These are phyloP conservation scores for Spizellomyces sp. DNA, from an alignment of 192 early-diverging fungal genomes.

Conservation along the genomic window DNA sequence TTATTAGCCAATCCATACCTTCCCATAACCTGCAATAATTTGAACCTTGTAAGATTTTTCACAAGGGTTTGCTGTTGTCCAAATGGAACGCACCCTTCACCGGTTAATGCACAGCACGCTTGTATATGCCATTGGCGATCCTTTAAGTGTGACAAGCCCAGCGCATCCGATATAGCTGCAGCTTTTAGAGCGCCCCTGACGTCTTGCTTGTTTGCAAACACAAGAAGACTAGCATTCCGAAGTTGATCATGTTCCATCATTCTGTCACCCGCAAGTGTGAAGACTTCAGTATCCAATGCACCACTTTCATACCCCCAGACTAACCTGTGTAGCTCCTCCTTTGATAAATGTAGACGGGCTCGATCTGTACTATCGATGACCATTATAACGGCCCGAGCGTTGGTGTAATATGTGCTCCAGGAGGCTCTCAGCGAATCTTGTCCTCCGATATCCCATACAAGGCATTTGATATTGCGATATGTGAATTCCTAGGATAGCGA, in stretches of 20 bases:
- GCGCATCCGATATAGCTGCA: slow-evolving; percentile 63
- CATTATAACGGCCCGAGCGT: slow-evolving; percentile 72
- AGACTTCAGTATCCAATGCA: neutral
- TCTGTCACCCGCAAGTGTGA: neutral
- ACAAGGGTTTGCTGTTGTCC: neutral
- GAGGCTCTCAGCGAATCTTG: slow-evolving; percentile 63
- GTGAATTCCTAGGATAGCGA: slow-evolving; percentile 41
- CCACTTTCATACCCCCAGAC: neutral
- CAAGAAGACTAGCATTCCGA: slow-evolving; percentile 57
- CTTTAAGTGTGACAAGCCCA: slow-evolving; percentile 58
- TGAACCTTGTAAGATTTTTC: neutral
- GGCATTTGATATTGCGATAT: slow-evolving; percentile 70
- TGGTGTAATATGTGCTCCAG: slow-evolving; percentile 69
- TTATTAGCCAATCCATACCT: slow-evolving; percentile 25
- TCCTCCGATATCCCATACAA: slow-evolving; percentile 63
- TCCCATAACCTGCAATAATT: slow-evolving; percentile 10
- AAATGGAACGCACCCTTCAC: slow-evolving; percentile 55
- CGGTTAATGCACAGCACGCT: slow-evolving; percentile 67
- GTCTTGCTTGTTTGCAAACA: slow-evolving; percentile 76
- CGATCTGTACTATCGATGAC: slow-evolving; percentile 72
- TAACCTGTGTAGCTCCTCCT: slow-evolving; percentile 57
- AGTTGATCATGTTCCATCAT: slow-evolving; percentile 73
- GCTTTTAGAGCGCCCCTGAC: slow-evolving; percentile 64
- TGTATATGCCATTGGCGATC: slow-evolving; percentile 77
- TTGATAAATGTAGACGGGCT: slow-evolving; percentile 63